Evolutionary conservation across 2,329 filamentous ascomycete species (phyloP).

Genomic region (Arthrobotrys entomopaga): DNA sequence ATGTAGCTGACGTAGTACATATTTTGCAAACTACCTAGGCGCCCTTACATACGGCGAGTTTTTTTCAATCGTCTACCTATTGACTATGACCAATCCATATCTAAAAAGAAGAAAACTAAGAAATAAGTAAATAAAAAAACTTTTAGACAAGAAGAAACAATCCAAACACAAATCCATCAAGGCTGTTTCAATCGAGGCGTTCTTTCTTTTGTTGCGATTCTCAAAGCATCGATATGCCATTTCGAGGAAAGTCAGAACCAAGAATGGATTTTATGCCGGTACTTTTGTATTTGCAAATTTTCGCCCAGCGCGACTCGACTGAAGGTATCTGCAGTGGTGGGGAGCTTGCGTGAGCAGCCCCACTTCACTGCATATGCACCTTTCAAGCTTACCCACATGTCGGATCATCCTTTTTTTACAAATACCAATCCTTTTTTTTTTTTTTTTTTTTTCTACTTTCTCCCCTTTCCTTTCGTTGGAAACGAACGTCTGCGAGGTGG

Average conservation of each 20-base stretch:
- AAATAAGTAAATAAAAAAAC: background rate
- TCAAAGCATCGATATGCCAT: background rate
- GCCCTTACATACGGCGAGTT: background rate
- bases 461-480: too few species aligned
- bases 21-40: background rate
- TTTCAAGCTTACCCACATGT: background rate
- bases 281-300: background rate
- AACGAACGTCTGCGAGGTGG: background rate
- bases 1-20: background rate
- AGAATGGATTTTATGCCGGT: background rate
- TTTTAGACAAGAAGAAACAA: background rate
- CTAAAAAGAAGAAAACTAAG: background rate
- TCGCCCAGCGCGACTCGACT: background rate
- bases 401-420: background rate
- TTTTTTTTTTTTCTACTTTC: too few species aligned
- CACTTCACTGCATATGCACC: conserved; percentile 1
- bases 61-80: background rate
- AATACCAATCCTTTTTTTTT: background rate
- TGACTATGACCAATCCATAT: background rate
- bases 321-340: conserved; percentile 5
- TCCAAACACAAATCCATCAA: background rate
- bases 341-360: conserved; percentile 7
- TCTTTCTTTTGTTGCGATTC: background rate
- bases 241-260: background rate
- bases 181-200: background rate